Evolutionary conservation across 2,329 filamentous ascomycete species (phyloP), one percentile per base, ranked within the genome.

Genomic region (Paracoccidioides brasiliensis): DNA sequence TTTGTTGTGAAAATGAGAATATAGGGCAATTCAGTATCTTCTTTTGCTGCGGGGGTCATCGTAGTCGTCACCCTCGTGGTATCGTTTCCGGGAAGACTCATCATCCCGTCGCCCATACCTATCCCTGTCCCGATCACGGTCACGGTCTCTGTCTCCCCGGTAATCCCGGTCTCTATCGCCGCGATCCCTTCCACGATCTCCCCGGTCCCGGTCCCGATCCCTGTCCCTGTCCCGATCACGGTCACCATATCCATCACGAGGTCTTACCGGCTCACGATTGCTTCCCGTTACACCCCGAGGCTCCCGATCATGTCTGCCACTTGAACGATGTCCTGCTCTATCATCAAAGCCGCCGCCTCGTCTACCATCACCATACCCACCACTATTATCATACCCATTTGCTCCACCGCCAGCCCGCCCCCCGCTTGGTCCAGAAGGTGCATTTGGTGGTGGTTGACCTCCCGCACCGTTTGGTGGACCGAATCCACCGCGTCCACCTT

Each of bases 261-360:
- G 81, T 66, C 86, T 84, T 68, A 93, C 81, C 59, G 88, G 88
- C 69, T 94, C 89, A 71, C 86, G 85, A 73, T 94, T 93, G 74
- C 87, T 87, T 61, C 87, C 87, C 56, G 82, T 85, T 45, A 75
- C 73, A 56, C 79, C 77, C 57, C 78, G 71, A 62, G 67, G 72
- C 63, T 81, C 78, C 61, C 81, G 77, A 63, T 78, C 76, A 62
- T 75, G 74, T 58, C 76, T 69, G 55, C 66, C 66, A 58, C 73
- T 74, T 59, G 74, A 71, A 62, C 74, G 70, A 56, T 72, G 72
- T 62, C 74, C 73, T 59, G 69, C 69, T 70, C 79, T 80, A 70
- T 83, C 81, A 65, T 83, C 81, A 74, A 76, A 79, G 70, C 80
- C 79, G 70, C 80, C 79, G 65, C 79, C 78, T 62, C 78, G 62